Conservation (phyloP, 2,329 filamentous ascomycete genomes). For the Hirsutella thompsonii region DNA sequence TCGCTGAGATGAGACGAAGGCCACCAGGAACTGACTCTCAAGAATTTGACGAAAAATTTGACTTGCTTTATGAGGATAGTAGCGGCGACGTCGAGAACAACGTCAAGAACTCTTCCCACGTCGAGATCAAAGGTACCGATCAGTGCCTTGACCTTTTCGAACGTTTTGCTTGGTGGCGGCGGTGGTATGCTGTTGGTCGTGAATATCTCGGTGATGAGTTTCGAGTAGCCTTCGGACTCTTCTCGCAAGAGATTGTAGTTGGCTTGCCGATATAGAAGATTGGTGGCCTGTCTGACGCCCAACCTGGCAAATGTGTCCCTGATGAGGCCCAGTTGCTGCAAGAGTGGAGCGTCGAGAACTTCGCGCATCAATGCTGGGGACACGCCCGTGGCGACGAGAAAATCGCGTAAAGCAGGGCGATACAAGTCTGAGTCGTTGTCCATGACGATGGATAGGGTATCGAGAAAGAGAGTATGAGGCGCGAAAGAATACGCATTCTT, state of each 20-base stretch:
- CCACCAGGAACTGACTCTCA: conserved; percentile 95
- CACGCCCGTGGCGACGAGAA: conserved; percentile 62
- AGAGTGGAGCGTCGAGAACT: conserved; percentile 65
- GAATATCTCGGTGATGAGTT: conserved; percentile 90
- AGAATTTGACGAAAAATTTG: conserved; percentile 86
- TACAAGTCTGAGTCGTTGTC: conserved; percentile 49
- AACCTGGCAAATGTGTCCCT: conserved; percentile 74
- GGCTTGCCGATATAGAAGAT: conserved; percentile 84
- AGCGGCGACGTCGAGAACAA: conserved; percentile 89
- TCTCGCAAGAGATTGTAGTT: conserved; percentile 94
- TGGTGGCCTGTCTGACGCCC: conserved; percentile 81
- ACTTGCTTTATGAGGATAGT: conserved; percentile 86
- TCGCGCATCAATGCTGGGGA: conserved; percentile 62
- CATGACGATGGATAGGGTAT: conserved; percentile 67
- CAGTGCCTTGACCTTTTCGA: conserved; percentile 83
- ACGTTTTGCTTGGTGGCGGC: conserved; percentile 67
- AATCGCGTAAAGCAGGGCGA: conserved; percentile 43
- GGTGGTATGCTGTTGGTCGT: conserved; percentile 67
- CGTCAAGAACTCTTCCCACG: conserved; percentile 85
- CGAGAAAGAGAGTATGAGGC: conserved; percentile 62
- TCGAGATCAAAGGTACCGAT: conserved; percentile 97
- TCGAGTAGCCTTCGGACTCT: conserved; percentile 93
- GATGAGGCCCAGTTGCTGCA: conserved; percentile 68
- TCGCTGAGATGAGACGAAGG: conserved; percentile 47
- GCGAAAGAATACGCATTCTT: conserved; percentile 42